phyloP scores from a whole-genome alignment of 2,329 filamentous ascomycete genomes.

The Penicillium sclerotigenum region DNA sequence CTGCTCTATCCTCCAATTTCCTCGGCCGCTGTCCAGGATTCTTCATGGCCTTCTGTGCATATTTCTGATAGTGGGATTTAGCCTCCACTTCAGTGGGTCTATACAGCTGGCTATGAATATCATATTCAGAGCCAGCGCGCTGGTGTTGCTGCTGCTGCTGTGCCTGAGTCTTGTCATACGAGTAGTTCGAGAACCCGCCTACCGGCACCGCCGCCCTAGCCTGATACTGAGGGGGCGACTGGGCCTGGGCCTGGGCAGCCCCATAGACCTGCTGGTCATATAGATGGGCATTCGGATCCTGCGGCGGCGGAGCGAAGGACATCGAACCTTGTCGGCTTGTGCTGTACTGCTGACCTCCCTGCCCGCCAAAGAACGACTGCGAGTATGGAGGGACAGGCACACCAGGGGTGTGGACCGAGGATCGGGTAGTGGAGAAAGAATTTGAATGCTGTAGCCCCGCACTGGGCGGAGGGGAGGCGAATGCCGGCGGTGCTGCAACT shows the following conservation, averaged over 20 bases:
- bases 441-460: constrained; percentile 29
- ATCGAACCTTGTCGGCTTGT: constrained; percentile 19
- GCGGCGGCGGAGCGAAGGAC: constrained; percentile 24
- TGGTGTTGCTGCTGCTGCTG: constrained; percentile 24
- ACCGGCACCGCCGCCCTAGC: constrained; percentile 19
- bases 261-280: constrained; percentile 32
- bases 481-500: constrained; percentile 21
- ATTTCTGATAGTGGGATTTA: constrained; percentile 35
- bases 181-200: constrained; percentile 43
- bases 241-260: constrained; percentile 7
- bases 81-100: constrained; percentile 46
- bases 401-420: constrained; percentile 28
- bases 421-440: constrained; percentile 23
- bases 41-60: constrained; percentile 33
- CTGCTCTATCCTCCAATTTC: constrained; percentile 39
- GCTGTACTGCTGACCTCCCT: constrained; percentile 13
- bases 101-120: constrained; percentile 48
- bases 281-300: constrained; percentile 37
- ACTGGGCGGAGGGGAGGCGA: constrained; percentile 38
- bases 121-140: constrained; percentile 35
- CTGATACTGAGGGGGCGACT: constrained; percentile 22
- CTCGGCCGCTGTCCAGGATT: constrained; percentile 32
- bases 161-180: constrained; percentile 31
- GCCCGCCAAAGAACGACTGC: constrained; percentile 21
- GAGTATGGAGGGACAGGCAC: constrained; percentile 28